phyloP scores from a whole-genome alignment of 1,284 basidiomycete genomes.

The Puccinia triticina region DNA sequence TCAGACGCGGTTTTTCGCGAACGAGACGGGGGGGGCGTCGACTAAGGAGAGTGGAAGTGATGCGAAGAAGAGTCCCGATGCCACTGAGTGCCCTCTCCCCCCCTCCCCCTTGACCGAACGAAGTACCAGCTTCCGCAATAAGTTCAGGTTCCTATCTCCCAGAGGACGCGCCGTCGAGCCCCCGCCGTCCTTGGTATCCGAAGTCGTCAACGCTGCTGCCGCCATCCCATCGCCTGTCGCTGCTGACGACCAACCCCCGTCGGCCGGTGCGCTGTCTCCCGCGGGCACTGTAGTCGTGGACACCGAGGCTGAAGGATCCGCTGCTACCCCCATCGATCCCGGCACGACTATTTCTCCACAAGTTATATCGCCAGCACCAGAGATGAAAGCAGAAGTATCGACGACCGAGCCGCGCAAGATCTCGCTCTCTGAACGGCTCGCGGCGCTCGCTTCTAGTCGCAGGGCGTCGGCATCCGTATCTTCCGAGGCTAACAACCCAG shows the following conservation, averaged over 20 bases:
- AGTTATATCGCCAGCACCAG: no score
- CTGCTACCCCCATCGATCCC: not conserved
- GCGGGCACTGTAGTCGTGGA: conserved; percentile 6
- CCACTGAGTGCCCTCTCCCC: not conserved
- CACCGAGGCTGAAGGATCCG: not conserved
- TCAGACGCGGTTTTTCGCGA: not conserved
- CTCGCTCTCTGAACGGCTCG: conserved; percentile 20
- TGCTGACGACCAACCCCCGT: not conserved
- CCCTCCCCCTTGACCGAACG: conserved; percentile 23
- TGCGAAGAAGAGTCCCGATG: not conserved
- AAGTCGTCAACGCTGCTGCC: conserved; percentile 2
- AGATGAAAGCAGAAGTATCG: not conserved
- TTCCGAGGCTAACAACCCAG: no score
- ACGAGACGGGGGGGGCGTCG: not conserved
- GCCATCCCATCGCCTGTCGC: conserved; percentile 5
- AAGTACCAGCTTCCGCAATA: conserved; percentile 12
- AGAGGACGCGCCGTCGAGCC: not conserved
- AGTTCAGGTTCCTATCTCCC: conserved; percentile 42
- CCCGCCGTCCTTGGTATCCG: not conserved
- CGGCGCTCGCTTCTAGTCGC: conserved; percentile 36
- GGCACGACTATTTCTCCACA: no score
- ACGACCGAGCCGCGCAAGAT: not conserved
- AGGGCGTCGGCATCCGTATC: not conserved
- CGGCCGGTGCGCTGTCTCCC: conserved; percentile 9
- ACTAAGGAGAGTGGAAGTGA: not conserved